Base-by-base conservation (phyloP, 2,329 filamentous ascomycete species). In the Macroventuria anomochaeta region DNA sequence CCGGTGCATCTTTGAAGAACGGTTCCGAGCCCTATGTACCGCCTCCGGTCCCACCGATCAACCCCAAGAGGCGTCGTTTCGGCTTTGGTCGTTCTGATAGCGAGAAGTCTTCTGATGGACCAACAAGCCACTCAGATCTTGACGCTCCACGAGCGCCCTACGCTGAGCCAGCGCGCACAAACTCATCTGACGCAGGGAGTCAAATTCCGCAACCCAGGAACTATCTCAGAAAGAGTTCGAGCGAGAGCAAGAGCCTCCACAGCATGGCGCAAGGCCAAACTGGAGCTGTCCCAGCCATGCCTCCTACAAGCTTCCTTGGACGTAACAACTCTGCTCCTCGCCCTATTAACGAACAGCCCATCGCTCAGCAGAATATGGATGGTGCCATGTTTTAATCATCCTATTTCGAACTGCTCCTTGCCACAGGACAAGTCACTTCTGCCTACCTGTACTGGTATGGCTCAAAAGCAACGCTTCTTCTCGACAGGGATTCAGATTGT, bases 1-100 rank as follows among this genome's bases (percentile, higher is more conserved):
- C 79, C n/a, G 81, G 81, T 23, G 80, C 82, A 2, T 81, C 79
- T 5, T 73, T 84, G 29, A 80, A 75, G 70, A 85, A 83, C 51
- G 82, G 81, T 40, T 77, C 76, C 60, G 67, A 70, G 17, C 23
- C 57, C 7, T 46, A 46, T 10, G 57, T 65, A 6, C 71, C 77
- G 1, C 71, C 77, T 1, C 82, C 84, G 1, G 70, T 86, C 6
- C 83, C 84, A 23, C 80, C 83, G 0, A 83, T 85, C 78, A 86
- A 86, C 63, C 83, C 84, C 1, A 80, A 81, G 53, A 78, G 85
- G 36, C 79, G 83, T 46, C 80, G 81, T 12, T 81, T 76, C 49
- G 73, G 72, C 13, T 74, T 76, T 46, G 73, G 73, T 4, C 71
- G 74, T 18, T 59, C 64, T 15, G 69, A 73, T 69, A 60, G 78